A percentile compares a stretch with the other conserved stretches of the same genome.
phyloP scores from a whole-genome alignment of 495 filamentous ascomycete species.

The Apiosordaria backusii region DNA sequence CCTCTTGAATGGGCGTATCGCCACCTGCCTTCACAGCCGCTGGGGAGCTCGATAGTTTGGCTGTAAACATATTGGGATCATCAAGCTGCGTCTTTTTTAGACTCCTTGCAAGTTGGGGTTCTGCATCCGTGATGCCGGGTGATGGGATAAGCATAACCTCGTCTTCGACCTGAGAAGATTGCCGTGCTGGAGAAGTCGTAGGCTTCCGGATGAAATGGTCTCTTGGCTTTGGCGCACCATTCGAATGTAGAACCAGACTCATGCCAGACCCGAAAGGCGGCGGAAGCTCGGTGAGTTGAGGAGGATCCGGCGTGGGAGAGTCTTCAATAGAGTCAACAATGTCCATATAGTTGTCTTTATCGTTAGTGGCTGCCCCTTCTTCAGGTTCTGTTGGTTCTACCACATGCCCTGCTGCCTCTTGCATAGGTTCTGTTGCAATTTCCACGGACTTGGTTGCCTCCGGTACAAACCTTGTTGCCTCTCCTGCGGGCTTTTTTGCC shows the following conservation, averaged over 20 bases:
- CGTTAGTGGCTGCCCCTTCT: neutral
- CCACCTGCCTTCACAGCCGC: neutral
- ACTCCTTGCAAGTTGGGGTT: too few species aligned
- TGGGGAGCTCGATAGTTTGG: neutral
- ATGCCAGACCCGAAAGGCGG: neutral
- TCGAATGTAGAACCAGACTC: neutral
- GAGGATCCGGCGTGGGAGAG: neutral
- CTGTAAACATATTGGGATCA: neutral
- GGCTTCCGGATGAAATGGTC: neutral
- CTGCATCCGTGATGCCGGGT: too few species aligned
- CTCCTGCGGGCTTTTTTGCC: neutral
- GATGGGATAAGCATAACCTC: neutral
- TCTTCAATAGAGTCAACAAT: neutral
- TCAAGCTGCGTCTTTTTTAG: too few species aligned
- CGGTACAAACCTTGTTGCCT: too few species aligned
- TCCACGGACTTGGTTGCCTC: neutral
- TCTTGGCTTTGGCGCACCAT: neutral
- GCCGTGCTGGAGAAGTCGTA: neutral
- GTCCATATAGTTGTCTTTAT: neutral
- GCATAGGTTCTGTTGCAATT: neutral
- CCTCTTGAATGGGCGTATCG: neutral
- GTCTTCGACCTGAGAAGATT: neutral
- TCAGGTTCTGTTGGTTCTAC: neutral
- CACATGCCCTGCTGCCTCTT: neutral
- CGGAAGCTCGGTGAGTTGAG: neutral